Evolutionary conservation across 73 alveolate genomes (phyloP).

Genomic region (Tetrahymena borealis): DNA sequence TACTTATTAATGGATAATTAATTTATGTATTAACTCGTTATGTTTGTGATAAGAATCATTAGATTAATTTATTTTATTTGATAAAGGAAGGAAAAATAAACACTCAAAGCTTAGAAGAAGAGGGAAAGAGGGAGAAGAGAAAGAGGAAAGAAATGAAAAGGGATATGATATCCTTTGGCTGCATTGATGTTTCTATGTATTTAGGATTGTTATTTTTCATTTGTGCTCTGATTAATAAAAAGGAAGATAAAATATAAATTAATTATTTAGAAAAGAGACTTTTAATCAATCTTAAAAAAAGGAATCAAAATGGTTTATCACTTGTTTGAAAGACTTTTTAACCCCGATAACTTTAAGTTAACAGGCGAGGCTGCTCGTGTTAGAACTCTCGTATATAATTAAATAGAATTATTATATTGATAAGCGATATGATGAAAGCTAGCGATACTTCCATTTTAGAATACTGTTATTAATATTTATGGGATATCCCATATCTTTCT

Average conservation of each 20-base stretch:
- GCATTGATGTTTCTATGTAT: not conserved
- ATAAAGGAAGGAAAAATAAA: not conserved
- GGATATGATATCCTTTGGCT: not conserved
- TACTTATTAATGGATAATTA: too few species aligned
- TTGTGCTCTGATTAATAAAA: not conserved
- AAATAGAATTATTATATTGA: not conserved
- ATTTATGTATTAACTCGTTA: too few species aligned
- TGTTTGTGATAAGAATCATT: not conserved
- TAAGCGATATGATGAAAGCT: not conserved
- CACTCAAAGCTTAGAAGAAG: not conserved
- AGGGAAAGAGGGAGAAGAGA: not conserved
- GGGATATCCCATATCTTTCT: not conserved
- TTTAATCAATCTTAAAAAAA: not conserved
- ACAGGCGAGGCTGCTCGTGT: constrained; percentile 3
- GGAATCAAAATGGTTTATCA: not conserved
- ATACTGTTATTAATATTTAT: not conserved
- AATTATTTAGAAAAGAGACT: not conserved
- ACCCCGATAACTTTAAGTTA: not conserved
- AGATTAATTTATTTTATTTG: not conserved
- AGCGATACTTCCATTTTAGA: constrained; percentile 1
- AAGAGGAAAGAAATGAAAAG: not conserved
- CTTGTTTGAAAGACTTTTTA: not conserved
- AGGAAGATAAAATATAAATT: not conserved
- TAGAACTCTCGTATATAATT: not conserved
- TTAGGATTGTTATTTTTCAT: not conserved